Evolutionary conservation across 331 rosid genomes (phyloP).

Genomic region (Ulmus americana): DNA sequence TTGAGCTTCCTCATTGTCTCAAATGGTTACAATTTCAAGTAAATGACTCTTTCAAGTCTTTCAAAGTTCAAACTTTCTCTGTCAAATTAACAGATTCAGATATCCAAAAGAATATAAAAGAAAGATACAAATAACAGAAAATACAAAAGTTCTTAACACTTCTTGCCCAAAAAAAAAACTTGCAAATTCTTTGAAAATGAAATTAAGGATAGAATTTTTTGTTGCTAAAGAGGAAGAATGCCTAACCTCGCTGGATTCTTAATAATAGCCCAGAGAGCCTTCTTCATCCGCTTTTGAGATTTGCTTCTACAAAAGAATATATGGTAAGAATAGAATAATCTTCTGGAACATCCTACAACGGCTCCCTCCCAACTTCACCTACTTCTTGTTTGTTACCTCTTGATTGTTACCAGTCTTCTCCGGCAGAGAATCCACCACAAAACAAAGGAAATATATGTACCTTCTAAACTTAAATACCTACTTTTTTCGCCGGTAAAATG

Average conservation of each 20-base stretch:
- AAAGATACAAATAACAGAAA: slow-evolving; percentile 3
- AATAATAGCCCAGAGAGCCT: slow-evolving; percentile 29
- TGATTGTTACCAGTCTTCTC: slow-evolving; percentile 8
- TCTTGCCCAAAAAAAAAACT: slow-evolving; percentile 17
- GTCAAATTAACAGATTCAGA: not conserved
- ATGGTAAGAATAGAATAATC: slow-evolving; percentile 28
- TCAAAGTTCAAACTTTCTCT: not conserved
- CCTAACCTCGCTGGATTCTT: slow-evolving; percentile 19
- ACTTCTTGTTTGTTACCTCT: slow-evolving; percentile 4
- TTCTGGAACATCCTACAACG: slow-evolving; percentile 20
- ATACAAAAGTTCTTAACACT: slow-evolving; percentile 24
- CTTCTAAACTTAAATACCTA: slow-evolving; percentile 18
- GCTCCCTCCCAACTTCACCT: slow-evolving; percentile 3
- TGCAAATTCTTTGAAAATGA: slow-evolving; percentile 16
- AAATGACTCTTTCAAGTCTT: not conserved
- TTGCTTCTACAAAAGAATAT: slow-evolving; percentile 32
- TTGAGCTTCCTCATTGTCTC: not conserved
- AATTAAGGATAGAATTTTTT: not conserved
- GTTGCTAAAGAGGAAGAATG: slow-evolving; percentile 16
- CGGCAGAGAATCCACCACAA: slow-evolving; percentile 34
- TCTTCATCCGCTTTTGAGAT: slow-evolving; percentile 14
- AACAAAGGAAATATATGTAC: slow-evolving; percentile 35
- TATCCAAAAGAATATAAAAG: slow-evolving; percentile 9
- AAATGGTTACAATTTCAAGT: too few species aligned
- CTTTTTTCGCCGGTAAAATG: slow-evolving; percentile 37